Base-by-base conservation (phyloP, 805 yeast species). In the Nakazawaea ernobii region DNA sequence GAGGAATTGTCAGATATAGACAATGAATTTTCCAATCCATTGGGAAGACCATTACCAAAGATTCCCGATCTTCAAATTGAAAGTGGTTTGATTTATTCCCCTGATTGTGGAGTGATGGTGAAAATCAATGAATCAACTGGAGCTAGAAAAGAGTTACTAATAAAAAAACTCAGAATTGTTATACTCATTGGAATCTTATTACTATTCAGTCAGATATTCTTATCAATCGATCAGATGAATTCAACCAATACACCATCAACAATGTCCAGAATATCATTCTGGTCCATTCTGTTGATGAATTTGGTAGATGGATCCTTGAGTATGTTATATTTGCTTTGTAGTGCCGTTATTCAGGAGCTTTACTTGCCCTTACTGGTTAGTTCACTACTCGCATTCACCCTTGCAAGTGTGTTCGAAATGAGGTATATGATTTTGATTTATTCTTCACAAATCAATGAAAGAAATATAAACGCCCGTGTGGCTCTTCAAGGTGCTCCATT, bases 101-200 rank as follows among this genome's bases (percentile, higher is more conserved):
- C 97, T 0, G 96, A 91, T 59, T 91, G 98, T 69, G 95, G 91
- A 0, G 58, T 84, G 2, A 59, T 75, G 2, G 51, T 87, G 4
- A 60, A 65, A 6, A 37, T 75, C 6, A 60, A 61, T 7, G 52
- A 57, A 6, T 62, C 69, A 2, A 46, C 49, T 11, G 97, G 97
- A 1, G 65, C 74, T n/a, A 77, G 81, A 51, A 63, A 68, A 43
- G 91, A 83, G 57, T 70, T 75, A 17, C 65, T 60, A 32, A 58
- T 60, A 37, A 45, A 53, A 4, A 57, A 61, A 43, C 61, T 75
- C 35, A 60, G 80, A 62, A 60, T 59, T 8, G 61, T 71, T 51
- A 46, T 77, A 3, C 46, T 82, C 15, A 51, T 67, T 8, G 79
- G 79, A 0, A 63, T 78, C 13, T 50, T 72, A 2, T 51, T 80